Evolutionary conservation across 1,284 basidiomycete genomes (phyloP), one percentile per base, ranked within the genome.

Genomic region (Sporisorium reilianum): DNA sequence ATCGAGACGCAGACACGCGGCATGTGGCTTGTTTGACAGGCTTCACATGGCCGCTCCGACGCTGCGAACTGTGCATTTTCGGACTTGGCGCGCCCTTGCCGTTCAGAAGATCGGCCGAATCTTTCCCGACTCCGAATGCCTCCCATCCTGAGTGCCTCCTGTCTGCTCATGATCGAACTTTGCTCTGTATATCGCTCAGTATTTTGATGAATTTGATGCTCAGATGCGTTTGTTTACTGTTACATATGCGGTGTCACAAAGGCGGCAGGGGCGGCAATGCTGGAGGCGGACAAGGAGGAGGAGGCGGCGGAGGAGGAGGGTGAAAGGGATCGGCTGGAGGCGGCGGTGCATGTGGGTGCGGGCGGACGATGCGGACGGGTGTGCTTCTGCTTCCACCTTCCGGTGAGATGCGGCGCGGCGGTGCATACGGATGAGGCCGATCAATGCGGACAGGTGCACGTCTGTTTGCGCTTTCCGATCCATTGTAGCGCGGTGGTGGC

Each of bases 251-350:
- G 11, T n/a, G n/a, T 48, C 28, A 48, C n/a, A 48, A 30, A 14
- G 56, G 55, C 4, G 46, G 38, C 25, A 25, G 42, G 20, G 55
- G 62, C 9, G 55, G 56, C 14, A 51, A 34, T 32, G 25, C 22
- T 25, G 56, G 49, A 8, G 56, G 52, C 1, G 56, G 64, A 44
- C 52, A 53, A 45, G 53, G 57, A 26, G 57, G 54, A 38, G 61
- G 48, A 26, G 53, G 45, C 16, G 48, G 28, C 28, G 28, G 28
- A 45, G 53, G 64, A 26, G 57, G 54, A 38, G 54, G 48, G n/a
- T 46, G 45, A 18, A 41, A 44, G 25, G 54, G 50, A 12, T 49
- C 54, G 5, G 48, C 34, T 3, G 41, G 49, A 11, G 40, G 55
- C 7, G 55, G 49, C 10, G 14, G n/a, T 18, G 25, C 14, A 25